Conservation (phyloP, 164 flowering plant genomes). For the Tinospora cordifolia region DNA sequence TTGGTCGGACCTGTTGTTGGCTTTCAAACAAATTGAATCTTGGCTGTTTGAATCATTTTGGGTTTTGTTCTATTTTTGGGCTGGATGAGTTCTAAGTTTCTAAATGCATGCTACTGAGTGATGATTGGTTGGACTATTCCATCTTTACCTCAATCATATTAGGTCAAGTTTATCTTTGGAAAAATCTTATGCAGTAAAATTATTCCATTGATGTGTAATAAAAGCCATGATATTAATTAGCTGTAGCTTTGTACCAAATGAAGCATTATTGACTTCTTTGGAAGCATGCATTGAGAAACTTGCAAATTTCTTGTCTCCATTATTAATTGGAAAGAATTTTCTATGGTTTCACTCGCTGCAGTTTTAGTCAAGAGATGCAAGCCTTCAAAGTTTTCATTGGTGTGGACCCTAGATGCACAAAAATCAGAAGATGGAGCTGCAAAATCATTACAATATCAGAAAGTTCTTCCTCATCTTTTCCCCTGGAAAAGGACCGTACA, state of each 20-base stretch:
- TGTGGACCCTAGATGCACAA: constrained; percentile 55
- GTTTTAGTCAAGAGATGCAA: constrained; percentile 29
- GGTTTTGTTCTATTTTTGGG: too few relatives aligned
- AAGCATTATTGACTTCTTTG: neutral
- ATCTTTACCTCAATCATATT: too few relatives aligned
- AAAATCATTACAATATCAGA: constrained; percentile 21
- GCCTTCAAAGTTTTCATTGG: constrained; percentile 43
- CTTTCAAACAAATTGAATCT: too few relatives aligned
- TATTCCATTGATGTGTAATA: too few relatives aligned
- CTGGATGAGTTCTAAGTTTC: too few relatives aligned
- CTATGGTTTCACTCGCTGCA: constrained; percentile 21
- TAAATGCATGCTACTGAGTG: too few relatives aligned
- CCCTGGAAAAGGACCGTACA: constrained; percentile 72
- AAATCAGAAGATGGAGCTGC: constrained; percentile 25
- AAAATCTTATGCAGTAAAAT: too few relatives aligned
- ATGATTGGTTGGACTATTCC: too few relatives aligned
- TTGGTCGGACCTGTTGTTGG: too few relatives aligned
- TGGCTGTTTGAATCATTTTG: too few relatives aligned
- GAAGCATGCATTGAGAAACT: neutral
- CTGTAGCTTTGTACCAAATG: neutral
- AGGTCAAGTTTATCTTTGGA: too few relatives aligned
- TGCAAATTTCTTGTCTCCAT: neutral
- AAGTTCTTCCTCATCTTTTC: constrained; percentile 40
- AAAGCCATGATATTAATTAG: neutral
- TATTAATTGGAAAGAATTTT: neutral